phyloP scores from a whole-genome alignment of 2,329 filamentous ascomycete species.

The Neofusicoccum cordaticola region DNA sequence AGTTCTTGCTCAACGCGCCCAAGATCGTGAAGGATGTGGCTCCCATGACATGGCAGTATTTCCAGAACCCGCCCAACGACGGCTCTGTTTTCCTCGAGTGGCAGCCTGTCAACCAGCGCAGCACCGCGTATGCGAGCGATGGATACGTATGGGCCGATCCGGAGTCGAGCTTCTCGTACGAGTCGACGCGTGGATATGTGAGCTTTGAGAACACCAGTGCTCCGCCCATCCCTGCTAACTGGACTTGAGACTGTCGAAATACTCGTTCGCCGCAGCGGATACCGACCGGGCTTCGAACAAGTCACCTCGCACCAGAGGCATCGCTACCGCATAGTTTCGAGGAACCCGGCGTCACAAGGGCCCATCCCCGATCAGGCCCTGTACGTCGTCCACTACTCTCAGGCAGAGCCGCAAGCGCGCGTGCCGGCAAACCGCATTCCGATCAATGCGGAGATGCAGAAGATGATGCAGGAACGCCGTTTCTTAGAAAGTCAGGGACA shows the following conservation, averaged over 20 bases:
- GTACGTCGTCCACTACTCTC: slow-evolving; percentile 89
- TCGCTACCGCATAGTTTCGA: slow-evolving; percentile 81
- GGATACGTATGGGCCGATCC: slow-evolving; percentile 87
- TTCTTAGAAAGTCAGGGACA: slow-evolving; percentile 71
- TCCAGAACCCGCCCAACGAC: slow-evolving; percentile 72
- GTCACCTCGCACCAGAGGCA: slow-evolving; percentile 74
- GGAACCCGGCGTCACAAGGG: slow-evolving; percentile 65
- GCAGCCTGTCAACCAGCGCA: slow-evolving; percentile 70
- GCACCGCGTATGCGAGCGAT: slow-evolving; percentile 79
- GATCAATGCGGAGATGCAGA: slow-evolving; percentile 57
- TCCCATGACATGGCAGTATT: slow-evolving; percentile 90
- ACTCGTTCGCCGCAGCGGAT: slow-evolving; percentile 78
- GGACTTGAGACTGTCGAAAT: slow-evolving; percentile 77
- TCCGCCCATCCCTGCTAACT: slow-evolving; percentile 15
- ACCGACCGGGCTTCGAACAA: slow-evolving; percentile 68
- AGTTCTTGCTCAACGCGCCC: slow-evolving; percentile 79
- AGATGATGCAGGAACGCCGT: slow-evolving; percentile 59
- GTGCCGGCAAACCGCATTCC: slow-evolving; percentile 68
- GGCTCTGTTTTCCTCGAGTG: slow-evolving; percentile 82
- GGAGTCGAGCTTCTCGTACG: slow-evolving; percentile 73
- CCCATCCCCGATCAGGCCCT: slow-evolving; percentile 71
- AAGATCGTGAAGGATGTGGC: slow-evolving; percentile 80
- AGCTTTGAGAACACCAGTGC: slow-evolving; percentile 13
- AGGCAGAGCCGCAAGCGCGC: slow-evolving; percentile 69
- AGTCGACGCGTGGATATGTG: slow-evolving; percentile 64